Evolutionary conservation across 2,329 filamentous ascomycete species (phyloP), one percentile per base, ranked within the genome.

Genomic region (Botrytis byssoidea): DNA sequence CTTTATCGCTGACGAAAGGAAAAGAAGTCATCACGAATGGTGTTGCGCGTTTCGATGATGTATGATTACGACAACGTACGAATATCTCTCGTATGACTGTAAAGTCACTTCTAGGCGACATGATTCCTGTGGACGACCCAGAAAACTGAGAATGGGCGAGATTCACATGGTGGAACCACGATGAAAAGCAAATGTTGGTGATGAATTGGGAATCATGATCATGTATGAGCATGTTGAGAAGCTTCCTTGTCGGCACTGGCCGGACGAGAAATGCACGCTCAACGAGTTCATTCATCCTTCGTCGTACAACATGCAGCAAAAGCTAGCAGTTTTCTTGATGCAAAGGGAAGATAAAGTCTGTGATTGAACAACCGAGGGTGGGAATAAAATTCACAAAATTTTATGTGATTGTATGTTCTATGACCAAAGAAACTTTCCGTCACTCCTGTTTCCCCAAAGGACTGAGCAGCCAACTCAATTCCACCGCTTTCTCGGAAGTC

Each of bases 391-490:
- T 40, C 35, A 63, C 37, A 8, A 63, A 32, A 4, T 18, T 55
- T 6, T 57, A 57, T 29, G n/a, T 66, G 6, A 57, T 42, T 42
- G 7, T 37, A 69, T 18, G 10, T 57, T 32, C 20, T 29, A n/a
- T 10, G 25, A 57, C 10, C 4, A 44, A 20, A 40, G 37, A 44
- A 6, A 69, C 40, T 29, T 12, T 32, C 44, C 46, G 6, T 59
- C 29, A 73, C 67, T 71, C 20, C 20, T 32, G 22, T 70, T 76
- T 79, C 2, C 74, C 79, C 67, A 80, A 74, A 12, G 78, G 80
- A 74, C 81, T 83, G 25, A 86, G 79, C 10, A 86, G 80, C 85
- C 84, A 86, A 2, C 79, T 79, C 77, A 92, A 78, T 77, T 87
- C 84, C 74, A 82, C 79, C 1, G 83, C 84, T 77, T 86, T 84